Evolutionary conservation across 169 alveolate species (phyloP).

Genomic region (Eimeria sp.): DNA sequence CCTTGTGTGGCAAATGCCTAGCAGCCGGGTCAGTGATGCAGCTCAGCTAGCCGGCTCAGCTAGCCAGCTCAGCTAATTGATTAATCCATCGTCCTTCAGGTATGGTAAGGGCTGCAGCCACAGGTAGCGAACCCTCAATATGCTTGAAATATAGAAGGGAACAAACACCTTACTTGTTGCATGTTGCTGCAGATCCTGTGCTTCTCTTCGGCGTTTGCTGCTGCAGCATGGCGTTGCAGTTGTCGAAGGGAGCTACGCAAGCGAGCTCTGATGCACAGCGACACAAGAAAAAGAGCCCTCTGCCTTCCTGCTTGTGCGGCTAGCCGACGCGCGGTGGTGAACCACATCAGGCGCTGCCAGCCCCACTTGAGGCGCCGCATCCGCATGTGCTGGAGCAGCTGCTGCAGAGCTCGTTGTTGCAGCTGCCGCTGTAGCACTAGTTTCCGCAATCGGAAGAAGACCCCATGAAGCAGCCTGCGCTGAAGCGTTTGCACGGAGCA

Average conservation of each 20-base stretch:
- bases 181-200: conserved; percentile 34
- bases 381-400: conserved; percentile 48
- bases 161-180: neutral
- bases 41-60: neutral
- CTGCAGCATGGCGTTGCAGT: conserved; percentile 28
- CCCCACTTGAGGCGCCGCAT: conserved; percentile 27
- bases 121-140: neutral
- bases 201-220: conserved; percentile 5
- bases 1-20: neutral
- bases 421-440: neutral
- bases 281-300: conserved; percentile 16
- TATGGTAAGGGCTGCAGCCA: neutral
- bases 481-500: neutral
- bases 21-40: neutral
- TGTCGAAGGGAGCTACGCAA: conserved; percentile 21
- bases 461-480: neutral
- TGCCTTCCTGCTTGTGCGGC: neutral
- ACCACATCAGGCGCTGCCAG: conserved; percentile 43
- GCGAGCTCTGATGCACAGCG: conserved; percentile 39
- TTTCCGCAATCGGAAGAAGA: neutral
- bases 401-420: conserved; percentile 42
- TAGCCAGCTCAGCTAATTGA: neutral
- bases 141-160: neutral
- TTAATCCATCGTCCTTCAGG: neutral
- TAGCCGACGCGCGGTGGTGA: neutral